Evolutionary conservation across 2,329 filamentous ascomycete genomes (phyloP).

Genomic region (Fusarium transvaalense): DNA sequence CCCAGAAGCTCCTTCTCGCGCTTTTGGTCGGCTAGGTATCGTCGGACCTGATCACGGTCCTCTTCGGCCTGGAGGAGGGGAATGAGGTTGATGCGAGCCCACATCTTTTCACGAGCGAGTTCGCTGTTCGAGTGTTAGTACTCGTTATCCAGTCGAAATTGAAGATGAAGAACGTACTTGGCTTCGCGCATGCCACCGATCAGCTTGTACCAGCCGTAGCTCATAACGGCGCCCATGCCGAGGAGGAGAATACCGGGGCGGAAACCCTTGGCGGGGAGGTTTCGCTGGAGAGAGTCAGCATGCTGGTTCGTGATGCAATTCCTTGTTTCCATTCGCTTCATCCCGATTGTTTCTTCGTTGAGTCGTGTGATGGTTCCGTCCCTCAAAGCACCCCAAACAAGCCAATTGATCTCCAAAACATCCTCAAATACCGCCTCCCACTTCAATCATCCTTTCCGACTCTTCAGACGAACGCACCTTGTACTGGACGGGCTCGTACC

Average conservation of each 20-base stretch:
- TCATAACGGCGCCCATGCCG: slow-evolving; percentile 82
- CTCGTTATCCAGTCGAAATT: neutral
- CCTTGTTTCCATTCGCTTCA: slow-evolving; percentile 1
- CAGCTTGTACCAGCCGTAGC: slow-evolving; percentile 90
- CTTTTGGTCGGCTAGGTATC: slow-evolving; percentile 86
- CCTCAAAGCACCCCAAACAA: neutral
- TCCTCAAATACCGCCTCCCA: neutral
- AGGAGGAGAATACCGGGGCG: slow-evolving; percentile 82
- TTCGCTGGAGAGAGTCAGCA: slow-evolving; percentile 72
- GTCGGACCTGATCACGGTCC: slow-evolving; percentile 92
- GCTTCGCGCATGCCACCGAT: slow-evolving; percentile 88
- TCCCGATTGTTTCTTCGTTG: neutral
- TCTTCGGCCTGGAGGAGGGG: slow-evolving; percentile 95
- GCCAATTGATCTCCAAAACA: neutral
- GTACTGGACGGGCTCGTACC: slow-evolving; percentile 97
- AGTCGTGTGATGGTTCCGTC: neutral
- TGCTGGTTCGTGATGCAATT: neutral
- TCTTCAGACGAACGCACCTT: slow-evolving; percentile 72
- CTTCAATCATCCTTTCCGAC: neutral
- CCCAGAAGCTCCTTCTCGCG: slow-evolving; percentile 93
- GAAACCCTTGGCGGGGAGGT: slow-evolving; percentile 92
- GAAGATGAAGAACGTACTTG: slow-evolving; percentile 72
- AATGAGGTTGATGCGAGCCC: slow-evolving; percentile 94
- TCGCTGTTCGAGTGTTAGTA: slow-evolving; percentile 69
- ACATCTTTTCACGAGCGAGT: slow-evolving; percentile 96